These are phyloP conservation scores for Arthrobotrys iridis DNA, from an alignment of 2,329 filamentous ascomycete species.

Conservation along the genomic window DNA sequence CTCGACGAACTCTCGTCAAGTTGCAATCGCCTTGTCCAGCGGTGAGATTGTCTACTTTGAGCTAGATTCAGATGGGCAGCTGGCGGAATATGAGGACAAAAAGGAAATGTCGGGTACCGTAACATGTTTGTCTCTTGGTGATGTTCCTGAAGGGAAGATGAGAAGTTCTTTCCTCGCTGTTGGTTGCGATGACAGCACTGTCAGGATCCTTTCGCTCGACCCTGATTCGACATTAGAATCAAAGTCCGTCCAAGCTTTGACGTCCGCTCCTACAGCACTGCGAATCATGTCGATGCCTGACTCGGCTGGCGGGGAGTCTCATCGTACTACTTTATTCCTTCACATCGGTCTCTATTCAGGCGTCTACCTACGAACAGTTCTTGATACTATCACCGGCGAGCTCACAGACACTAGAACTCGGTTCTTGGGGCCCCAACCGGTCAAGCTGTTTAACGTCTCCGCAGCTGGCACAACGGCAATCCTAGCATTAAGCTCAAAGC, in stretches of 20 bases:
- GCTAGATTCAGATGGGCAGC: constrained; percentile 87
- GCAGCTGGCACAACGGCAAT: constrained; percentile 86
- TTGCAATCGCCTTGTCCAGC: constrained; percentile 91
- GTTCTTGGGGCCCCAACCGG: constrained; percentile 89
- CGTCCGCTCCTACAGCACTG: constrained; percentile 85
- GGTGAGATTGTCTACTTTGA: constrained; percentile 99
- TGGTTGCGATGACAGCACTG: constrained; percentile 95
- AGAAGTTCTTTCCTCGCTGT: constrained; percentile 94
- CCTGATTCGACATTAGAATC: constrained; percentile 90
- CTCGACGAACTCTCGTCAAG: constrained; percentile 90
- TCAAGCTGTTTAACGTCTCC: constrained; percentile 89
- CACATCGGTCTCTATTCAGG: constrained; percentile 96
- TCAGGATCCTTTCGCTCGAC: constrained; percentile 88
- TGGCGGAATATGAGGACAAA: constrained; percentile 94
- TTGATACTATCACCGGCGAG: constrained; percentile 95
- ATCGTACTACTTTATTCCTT: constrained; percentile 84
- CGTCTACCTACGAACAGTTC: constrained; percentile 91
- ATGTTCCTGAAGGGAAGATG: constrained; percentile 87
- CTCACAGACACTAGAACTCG: constrained; percentile 93
- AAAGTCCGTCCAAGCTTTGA: constrained; percentile 92
- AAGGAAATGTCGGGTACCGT: constrained; percentile 95
- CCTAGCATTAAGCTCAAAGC: constrained; percentile 86
- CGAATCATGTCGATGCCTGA: constrained; percentile 96
- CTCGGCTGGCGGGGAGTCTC: constrained; percentile 75
- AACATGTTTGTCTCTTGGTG: constrained; percentile 90